Evolutionary conservation across 352 stramenopile genomes (phyloP).

Genomic region (Phytophthora sp.): DNA sequence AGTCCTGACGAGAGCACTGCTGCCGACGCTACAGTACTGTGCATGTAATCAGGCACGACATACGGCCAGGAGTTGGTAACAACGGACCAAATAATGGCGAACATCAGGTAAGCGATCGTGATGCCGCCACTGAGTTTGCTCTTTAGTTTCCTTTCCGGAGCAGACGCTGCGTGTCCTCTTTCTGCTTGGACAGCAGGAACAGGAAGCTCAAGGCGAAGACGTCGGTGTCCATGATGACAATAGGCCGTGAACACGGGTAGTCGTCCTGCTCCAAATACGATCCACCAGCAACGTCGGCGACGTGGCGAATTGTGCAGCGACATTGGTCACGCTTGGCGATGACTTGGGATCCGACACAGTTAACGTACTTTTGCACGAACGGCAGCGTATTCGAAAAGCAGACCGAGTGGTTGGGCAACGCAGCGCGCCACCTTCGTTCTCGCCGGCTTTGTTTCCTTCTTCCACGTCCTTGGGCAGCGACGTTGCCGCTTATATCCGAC

Average conservation of each 20-base stretch:
- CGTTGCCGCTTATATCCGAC: constrained; percentile 40
- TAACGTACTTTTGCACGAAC: constrained; percentile 50
- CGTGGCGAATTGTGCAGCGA: constrained; percentile 27
- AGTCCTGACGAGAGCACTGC: constrained; percentile 28
- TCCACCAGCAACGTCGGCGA: constrained; percentile 31
- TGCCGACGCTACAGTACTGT: too few species aligned
- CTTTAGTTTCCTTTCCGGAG: constrained; percentile 32
- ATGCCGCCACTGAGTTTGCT: constrained; percentile 34
- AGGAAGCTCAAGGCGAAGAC: constrained; percentile 47
- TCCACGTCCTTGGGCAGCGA: constrained; percentile 22
- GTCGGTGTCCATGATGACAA: constrained; percentile 38
- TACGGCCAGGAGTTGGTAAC: constrained; percentile 41
- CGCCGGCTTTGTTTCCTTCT: constrained; percentile 31
- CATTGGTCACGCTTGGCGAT: constrained; percentile 36
- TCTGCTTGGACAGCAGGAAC: constrained; percentile 42
- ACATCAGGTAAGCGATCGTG: constrained; percentile 37
- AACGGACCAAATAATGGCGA: constrained; percentile 34
- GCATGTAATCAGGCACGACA: constrained; percentile 42
- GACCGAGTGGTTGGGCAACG: constrained; percentile 44
- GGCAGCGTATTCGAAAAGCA: constrained; percentile 47
- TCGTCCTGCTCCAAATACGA: constrained; percentile 29
- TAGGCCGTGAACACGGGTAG: constrained; percentile 25
- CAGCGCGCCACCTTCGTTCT: constrained; percentile 42
- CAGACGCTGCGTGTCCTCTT: constrained; percentile 39
- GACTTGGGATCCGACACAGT: constrained; percentile 48